Conservation (phyloP, 2,329 filamentous ascomycete species). For the Penicillium sp. region DNA sequence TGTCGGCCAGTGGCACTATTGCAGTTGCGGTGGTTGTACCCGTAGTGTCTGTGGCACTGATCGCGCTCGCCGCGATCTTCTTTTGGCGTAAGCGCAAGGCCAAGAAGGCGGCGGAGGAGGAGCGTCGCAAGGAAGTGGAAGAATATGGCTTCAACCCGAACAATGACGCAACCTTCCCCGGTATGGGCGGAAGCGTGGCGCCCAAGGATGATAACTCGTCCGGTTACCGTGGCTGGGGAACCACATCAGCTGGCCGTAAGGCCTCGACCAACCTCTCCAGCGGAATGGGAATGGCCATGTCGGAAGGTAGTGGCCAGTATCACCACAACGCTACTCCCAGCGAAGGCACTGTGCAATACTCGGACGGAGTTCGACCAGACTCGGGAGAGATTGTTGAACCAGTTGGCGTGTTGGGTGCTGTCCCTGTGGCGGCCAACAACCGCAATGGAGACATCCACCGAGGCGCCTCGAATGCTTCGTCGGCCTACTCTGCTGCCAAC, state of each 20-base stretch:
- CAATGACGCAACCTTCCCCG: conserved; percentile 77
- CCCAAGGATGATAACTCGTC: conserved; percentile 69
- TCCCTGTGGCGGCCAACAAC: conserved; percentile 65
- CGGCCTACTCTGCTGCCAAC: conserved; percentile 82
- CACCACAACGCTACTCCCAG: conserved; percentile 62
- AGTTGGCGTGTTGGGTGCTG: conserved; percentile 73
- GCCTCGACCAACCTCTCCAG: conserved; percentile 87
- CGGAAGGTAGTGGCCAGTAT: conserved; percentile 64
- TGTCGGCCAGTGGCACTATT: conserved; percentile 65
- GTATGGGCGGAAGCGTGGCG: conserved; percentile 50
- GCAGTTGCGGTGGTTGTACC: conserved; percentile 93
- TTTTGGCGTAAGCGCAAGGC: conserved; percentile 89
- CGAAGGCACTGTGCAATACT: conserved; percentile 57
- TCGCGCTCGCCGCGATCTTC: conserved; percentile 74
- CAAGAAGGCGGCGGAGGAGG: conserved; percentile 79
- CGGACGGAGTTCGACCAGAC: conserved; percentile 60
- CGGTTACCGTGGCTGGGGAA: conserved; percentile 94
- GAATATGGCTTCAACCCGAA: conserved; percentile 99
- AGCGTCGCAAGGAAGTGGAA: conserved; percentile 91
- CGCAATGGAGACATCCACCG: conserved; percentile 72
- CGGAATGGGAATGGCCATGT: conserved; percentile 64
- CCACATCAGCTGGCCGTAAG: conserved; percentile 74
- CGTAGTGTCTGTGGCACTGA: conserved; percentile 79
- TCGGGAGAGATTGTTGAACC: conserved; percentile 63
- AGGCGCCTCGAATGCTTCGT: conserved; percentile 92